Percentiles rank a stretch among this genome's conserved stretches.
These are phyloP conservation scores for Lichtheimia ornata DNA, from an alignment of 371 early-diverging fungal genomes.

Conservation along the genomic window DNA sequence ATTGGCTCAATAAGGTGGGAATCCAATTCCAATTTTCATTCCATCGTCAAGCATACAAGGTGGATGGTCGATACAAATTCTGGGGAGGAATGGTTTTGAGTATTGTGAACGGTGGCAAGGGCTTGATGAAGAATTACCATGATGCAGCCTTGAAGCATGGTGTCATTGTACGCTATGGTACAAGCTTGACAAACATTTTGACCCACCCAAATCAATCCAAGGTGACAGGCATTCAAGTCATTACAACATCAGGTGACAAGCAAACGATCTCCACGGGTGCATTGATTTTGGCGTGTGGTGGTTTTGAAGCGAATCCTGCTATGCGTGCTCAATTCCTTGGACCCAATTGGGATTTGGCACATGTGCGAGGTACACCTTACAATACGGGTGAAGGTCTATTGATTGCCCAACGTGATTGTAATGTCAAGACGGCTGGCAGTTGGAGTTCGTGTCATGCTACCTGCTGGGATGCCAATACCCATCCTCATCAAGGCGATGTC, in stretches of 20 bases:
- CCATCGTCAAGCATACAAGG: conserved; percentile 25
- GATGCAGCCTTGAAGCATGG: conserved; percentile 10
- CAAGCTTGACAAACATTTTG: conserved; percentile 5
- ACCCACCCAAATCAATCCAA: neutral
- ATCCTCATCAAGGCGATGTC: conserved; percentile 14
- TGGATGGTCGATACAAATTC: conserved; percentile 21
- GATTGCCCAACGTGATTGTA: conserved; percentile 18
- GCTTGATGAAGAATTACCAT: conserved; percentile 14
- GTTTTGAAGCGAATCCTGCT: conserved; percentile 18
- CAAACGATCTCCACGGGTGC: conserved; percentile 2
- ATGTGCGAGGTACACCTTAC: conserved; percentile 25
- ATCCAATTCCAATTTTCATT: conserved; percentile 18
- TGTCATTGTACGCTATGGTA: conserved; percentile 15
- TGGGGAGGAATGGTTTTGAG: conserved; percentile 25
- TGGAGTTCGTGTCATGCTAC: conserved; percentile 21
- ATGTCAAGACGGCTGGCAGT: conserved; percentile 14
- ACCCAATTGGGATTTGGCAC: conserved; percentile 19
- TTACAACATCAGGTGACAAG: neutral
- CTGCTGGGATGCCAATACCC: conserved; percentile 25
- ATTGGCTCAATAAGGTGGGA: conserved; percentile 17
- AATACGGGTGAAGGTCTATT: conserved; percentile 22
- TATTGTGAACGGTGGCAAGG: conserved; percentile 18
- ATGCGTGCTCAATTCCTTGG: conserved; percentile 28
- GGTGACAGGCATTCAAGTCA: conserved; percentile 12
- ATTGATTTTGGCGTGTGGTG: conserved; percentile 20